Conservation (phyloP, 345 rosid species). For the Eucalyptus grandis region DNA sequence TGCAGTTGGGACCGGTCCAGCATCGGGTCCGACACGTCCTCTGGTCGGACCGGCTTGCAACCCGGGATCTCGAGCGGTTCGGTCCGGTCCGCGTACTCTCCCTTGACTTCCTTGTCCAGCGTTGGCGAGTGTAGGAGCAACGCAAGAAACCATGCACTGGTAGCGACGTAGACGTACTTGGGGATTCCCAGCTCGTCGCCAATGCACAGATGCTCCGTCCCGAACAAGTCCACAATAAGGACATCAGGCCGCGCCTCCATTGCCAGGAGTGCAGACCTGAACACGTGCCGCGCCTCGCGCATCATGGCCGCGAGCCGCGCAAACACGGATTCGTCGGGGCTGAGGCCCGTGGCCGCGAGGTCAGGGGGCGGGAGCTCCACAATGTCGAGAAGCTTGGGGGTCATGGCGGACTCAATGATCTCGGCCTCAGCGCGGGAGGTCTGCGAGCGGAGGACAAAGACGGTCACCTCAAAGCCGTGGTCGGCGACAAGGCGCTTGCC, state of each 20-base stretch:
- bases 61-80: conserved; percentile 39
- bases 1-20: conserved; percentile 7
- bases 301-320: conserved; percentile 5
- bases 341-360: conserved; percentile 15
- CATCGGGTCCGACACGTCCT: conserved; percentile 28
- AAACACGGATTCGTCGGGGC: conserved; percentile 20
- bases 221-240: conserved; percentile 40
- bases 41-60: conserved; percentile 29
- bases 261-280: conserved; percentile 15
- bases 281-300: conserved; percentile 1
- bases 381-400: conserved; percentile 3
- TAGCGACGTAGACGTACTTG: conserved; percentile 17
- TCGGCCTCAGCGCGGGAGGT: conserved; percentile 12
- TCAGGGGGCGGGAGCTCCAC: conserved; percentile 17
- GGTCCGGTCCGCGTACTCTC: conserved; percentile 13
- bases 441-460: conserved; percentile 9
- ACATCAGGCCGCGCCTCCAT: conserved; percentile 21
- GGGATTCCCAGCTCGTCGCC: conserved; percentile 24
- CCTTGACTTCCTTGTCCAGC: conserved; percentile 18
- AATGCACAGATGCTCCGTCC: conserved; percentile 15
- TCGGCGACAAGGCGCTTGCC: conserved; percentile 22
- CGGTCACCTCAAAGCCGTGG: conserved; percentile 23
- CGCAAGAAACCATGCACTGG: conserved; percentile 48
- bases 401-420: conserved; percentile 1
- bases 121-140: not conserved